phyloP scores from a whole-genome alignment of 2,329 filamentous ascomycete species.

The Fusarium sp. region DNA sequence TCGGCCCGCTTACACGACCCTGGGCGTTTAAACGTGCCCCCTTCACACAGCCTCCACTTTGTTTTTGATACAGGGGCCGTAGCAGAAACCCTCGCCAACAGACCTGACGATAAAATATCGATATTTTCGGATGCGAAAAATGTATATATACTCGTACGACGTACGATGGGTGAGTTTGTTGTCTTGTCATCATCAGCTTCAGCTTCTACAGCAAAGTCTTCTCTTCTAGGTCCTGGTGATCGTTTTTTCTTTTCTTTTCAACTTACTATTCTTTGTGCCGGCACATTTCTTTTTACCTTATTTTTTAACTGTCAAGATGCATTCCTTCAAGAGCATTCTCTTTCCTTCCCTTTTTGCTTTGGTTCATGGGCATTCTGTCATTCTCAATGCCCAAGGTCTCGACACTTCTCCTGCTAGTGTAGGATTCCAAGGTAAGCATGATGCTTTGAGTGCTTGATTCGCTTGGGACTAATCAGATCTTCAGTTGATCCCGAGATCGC shows the following conservation, averaged over 20 bases:
- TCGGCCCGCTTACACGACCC: neutral
- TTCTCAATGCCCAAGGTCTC: conserved; percentile 58
- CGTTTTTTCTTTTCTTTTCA: conserved; percentile 17
- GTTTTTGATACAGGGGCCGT: conserved; percentile 36
- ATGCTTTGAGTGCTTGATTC: fast-evolving
- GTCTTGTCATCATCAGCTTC: conserved; percentile 31
- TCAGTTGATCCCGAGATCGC: conserved; percentile 64
- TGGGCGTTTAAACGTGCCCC: conserved; percentile 7
- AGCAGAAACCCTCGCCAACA: conserved; percentile 21
- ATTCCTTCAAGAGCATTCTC: conserved; percentile 24
- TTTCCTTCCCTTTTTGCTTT: conserved; percentile 30
- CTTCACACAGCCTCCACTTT: conserved; percentile 31
- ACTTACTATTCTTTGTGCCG: conserved; percentile 29
- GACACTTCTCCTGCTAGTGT: conserved; percentile 57
- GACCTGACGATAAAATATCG: neutral
- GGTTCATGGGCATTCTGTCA: conserved; percentile 54
- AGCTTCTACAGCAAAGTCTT: conserved; percentile 20
- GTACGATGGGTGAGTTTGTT: neutral
- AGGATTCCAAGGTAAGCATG: conserved; percentile 58
- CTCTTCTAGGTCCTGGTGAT: conserved; percentile 41
- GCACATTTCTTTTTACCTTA: conserved; percentile 23
- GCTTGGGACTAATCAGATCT: neutral
- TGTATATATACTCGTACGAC: conserved; percentile 31
- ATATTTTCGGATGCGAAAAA: neutral
- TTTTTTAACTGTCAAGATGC: conserved; percentile 27